These are phyloP conservation scores for Aspergillus sclerotiicarbonarius DNA, from an alignment of 495 filamentous ascomycete species.

Conservation along the genomic window DNA sequence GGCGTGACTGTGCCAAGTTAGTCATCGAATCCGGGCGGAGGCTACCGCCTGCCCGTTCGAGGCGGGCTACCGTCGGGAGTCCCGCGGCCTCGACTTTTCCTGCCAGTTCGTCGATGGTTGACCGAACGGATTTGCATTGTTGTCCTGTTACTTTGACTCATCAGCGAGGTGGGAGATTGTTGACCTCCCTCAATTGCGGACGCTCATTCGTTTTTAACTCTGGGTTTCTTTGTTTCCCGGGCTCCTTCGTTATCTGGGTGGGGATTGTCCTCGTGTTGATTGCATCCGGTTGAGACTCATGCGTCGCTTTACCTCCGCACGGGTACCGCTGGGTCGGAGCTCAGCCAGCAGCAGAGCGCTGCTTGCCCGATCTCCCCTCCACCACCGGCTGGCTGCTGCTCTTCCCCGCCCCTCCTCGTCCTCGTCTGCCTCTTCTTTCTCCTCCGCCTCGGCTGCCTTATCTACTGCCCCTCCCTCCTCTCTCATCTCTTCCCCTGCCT, in stretches of 20 bases:
- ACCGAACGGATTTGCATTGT: not conserved
- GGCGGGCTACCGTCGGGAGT: not conserved
- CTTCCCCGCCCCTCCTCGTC: not conserved
- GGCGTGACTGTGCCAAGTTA: not conserved
- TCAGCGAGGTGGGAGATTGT: no score
- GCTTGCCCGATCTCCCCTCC: not conserved
- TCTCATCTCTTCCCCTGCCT: slow-evolving; percentile 24
- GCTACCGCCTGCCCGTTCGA: not conserved
- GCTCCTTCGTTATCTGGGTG: no score
- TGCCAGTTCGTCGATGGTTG: not conserved
- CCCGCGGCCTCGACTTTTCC: not conserved
- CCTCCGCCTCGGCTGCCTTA: not conserved
- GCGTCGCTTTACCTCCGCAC: slow-evolving; percentile 6
- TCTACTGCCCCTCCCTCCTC: slow-evolving; percentile 16
- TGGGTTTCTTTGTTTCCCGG: no score
- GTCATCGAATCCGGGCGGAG: not conserved
- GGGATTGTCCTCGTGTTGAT: no score
- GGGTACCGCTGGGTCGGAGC: slow-evolving; percentile 1
- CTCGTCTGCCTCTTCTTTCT: not conserved
- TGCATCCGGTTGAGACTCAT: not conserved
- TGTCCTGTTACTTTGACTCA: no score
- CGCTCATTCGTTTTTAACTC: no score
- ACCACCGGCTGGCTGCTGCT: not conserved
- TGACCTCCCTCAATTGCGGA: no score
- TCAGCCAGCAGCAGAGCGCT: not conserved